Conservation (phyloP, 1,284 basidiomycete genomes). For the Ustilago esculenta region DNA sequence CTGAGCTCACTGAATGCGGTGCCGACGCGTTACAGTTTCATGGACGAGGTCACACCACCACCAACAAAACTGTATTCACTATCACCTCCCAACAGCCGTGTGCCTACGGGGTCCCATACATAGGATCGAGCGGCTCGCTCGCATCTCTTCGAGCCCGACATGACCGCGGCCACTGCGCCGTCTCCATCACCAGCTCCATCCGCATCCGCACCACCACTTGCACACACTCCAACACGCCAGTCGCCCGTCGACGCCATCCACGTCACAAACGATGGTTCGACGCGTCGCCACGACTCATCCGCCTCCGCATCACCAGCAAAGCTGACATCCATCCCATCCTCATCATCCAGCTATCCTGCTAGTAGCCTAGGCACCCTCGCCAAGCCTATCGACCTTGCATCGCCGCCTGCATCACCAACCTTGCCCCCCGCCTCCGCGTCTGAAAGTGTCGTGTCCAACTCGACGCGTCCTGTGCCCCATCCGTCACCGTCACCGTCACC, state of each 20-base stretch:
- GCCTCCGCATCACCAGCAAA: constrained; percentile 27
- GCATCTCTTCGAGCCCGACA: constrained; percentile 8
- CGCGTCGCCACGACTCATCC: constrained; percentile 45
- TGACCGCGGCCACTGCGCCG: constrained; percentile 48
- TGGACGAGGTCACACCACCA: constrained; percentile 42
- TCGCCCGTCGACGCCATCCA: constrained; percentile 11
- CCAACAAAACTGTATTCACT: constrained; percentile 38
- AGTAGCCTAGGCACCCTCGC: constrained; percentile 25
- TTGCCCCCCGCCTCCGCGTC: constrained; percentile 7
- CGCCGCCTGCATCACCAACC: constrained; percentile 31
- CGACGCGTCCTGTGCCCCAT: constrained; percentile 35
- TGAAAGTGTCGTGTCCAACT: constrained; percentile 20
- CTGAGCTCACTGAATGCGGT: constrained; percentile 11
- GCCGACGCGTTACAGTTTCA: constrained; percentile 50
- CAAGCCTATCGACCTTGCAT: constrained; percentile 48
- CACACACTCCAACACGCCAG: constrained; percentile 29
- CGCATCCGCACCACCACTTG: constrained; percentile 29
- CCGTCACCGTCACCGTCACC: no score
- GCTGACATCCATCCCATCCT: constrained; percentile 6
- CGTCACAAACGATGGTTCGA: constrained; percentile 20
- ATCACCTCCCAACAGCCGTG: constrained; percentile 15
- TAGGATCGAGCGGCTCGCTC: constrained; percentile 4
- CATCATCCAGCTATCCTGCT: not conserved
- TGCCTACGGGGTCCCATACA: not conserved
- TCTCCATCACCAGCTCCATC: constrained; percentile 47